phyloP scores from a whole-genome alignment of 495 filamentous ascomycete genomes.

The Lasiosphaeria hispida region DNA sequence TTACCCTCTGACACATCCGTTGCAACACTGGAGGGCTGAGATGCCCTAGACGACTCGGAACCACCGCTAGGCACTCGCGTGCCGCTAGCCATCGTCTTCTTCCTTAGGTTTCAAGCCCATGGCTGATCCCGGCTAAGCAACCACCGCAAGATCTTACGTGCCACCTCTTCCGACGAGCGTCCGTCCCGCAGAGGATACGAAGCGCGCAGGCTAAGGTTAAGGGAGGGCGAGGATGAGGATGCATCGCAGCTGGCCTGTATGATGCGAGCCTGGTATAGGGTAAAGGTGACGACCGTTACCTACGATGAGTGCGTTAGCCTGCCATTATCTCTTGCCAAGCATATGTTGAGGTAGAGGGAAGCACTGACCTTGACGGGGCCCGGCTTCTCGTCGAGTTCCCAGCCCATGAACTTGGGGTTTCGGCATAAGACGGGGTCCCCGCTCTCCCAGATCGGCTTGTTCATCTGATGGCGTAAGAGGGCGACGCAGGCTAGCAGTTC shows the following conservation, averaged over 20 bases:
- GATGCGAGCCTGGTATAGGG: slow-evolving; percentile 1
- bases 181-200: neutral
- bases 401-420: neutral
- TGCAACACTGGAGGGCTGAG: slow-evolving; percentile 1
- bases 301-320: neutral
- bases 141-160: neutral
- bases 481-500: too few relatives aligned
- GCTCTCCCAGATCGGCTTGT: neutral
- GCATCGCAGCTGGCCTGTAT: too few relatives aligned
- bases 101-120: neutral
- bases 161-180: neutral
- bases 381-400: slow-evolving; percentile 1
- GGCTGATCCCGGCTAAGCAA: neutral
- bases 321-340: neutral
- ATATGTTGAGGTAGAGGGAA: neutral
- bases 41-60: slow-evolving; percentile 4
- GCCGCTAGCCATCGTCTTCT: neutral
- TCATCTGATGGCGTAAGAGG: too few relatives aligned
- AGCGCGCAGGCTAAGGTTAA: neutral
- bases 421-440: neutral
- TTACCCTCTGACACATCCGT: slow-evolving; percentile 4
- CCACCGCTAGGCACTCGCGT: neutral
- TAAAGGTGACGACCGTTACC: slow-evolving; percentile 4
- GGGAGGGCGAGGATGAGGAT: too few relatives aligned
- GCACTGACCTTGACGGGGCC: slow-evolving; percentile 1